Evolutionary conservation across 2,329 filamentous ascomycete genomes (phyloP), one percentile per base, ranked within the genome.

Genomic region (Fusarium sp.): DNA sequence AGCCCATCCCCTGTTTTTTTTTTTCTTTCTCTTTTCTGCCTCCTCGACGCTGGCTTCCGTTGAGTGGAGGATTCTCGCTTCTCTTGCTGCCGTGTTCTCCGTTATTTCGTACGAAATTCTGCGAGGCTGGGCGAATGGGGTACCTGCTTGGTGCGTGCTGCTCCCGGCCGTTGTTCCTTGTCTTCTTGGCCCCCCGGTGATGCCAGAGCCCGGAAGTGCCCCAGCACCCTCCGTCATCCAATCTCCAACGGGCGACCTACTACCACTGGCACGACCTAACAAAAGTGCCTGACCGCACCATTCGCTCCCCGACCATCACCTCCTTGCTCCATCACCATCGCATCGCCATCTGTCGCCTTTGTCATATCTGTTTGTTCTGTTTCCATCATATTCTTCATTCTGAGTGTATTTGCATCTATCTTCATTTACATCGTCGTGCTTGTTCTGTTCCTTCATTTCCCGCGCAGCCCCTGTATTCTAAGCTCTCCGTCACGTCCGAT

Each of bases 231-330:
- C 58, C 68, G 61, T 74, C 71, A 74, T 73, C 71, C 71, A 73
- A 73, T 74, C 71, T 73, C 71, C 71, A 72, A 72, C 64, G 36
- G 61, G 64, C 60, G 62, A 63, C 57, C 59, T 40, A 40, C 33
- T 29, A 42, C 33, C 53, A 40, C 61, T 44, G 58, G 64, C 69
- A 64, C 66, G 31, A 44, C 65, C 66, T 65, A 64, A 64, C 72
- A 72, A 77, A 73, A 75, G 58, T 74, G 67, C 71, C 75, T 75
- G 70, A 77, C 75, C 72, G 75, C 72, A 74, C 75, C 72, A 75
- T 73, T 62, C 62, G 67, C 59, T 74, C 62, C 53, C 29, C 40
- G 51, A 64, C 64, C 71, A 75, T 65, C 71, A 67, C 73, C 73
- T 67, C 71, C 66, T 71, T 71, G 64, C 56, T 68, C 66, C 59